These are phyloP conservation scores for Eimeria tenella DNA, from an alignment of 169 alveolate species.

Conservation along the genomic window DNA sequence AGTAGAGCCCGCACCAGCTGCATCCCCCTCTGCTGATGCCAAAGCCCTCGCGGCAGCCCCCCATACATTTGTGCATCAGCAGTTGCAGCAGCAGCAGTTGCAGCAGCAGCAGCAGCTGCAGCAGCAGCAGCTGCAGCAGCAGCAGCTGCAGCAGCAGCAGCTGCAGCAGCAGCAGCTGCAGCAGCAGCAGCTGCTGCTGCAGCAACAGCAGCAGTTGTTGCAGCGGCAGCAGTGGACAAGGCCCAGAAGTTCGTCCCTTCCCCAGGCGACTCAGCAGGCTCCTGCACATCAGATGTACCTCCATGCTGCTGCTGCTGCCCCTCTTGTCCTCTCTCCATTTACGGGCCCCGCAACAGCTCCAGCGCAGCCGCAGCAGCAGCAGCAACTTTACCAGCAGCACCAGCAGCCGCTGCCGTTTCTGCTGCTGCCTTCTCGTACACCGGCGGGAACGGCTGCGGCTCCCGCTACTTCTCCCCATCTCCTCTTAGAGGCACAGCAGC, in stretches of 20 bases:
- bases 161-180: conserved; percentile 22
- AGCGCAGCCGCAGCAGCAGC: conserved; percentile 53
- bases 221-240: not conserved
- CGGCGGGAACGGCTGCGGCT: conserved; percentile 41
- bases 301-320: conserved; percentile 52
- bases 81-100: conserved; percentile 60
- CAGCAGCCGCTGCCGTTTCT: conserved; percentile 40
- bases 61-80: conserved; percentile 33
- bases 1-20: not conserved
- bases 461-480: conserved; percentile 17
- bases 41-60: conserved; percentile 2
- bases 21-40: not conserved
- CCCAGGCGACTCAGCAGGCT: not conserved
- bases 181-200: not conserved
- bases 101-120: conserved; percentile 35
- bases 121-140: conserved; percentile 35
- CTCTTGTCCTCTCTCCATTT: conserved; percentile 52
- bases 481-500: conserved; percentile 22
- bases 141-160: not conserved
- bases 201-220: conserved; percentile 15
- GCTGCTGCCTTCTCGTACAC: not conserved
- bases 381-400: conserved; percentile 58
- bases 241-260: not conserved
- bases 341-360: conserved; percentile 31
- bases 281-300: conserved; percentile 49